phyloP scores from a whole-genome alignment of 345 rosid genomes.

The Laguncularia racemosa region DNA sequence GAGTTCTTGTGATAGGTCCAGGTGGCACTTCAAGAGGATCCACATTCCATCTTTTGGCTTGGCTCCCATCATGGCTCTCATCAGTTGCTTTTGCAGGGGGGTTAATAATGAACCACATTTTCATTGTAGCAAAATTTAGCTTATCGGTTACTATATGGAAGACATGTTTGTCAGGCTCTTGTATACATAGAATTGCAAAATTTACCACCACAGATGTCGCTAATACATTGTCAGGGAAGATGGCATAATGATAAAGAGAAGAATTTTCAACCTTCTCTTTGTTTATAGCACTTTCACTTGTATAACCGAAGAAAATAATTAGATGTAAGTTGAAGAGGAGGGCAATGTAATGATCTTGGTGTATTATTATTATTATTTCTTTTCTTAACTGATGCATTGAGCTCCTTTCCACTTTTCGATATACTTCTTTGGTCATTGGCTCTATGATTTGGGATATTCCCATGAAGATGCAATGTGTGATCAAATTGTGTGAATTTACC shows the following conservation, averaged over 20 bases:
- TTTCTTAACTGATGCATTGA: too few species aligned
- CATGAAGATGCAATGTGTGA: too few species aligned
- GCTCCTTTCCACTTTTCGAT: too few species aligned
- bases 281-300: constrained; percentile 24
- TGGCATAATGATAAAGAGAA: constrained; percentile 85
- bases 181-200: constrained; percentile 62
- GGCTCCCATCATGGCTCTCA: too few species aligned
- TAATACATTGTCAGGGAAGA: constrained; percentile 89
- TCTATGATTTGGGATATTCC: too few species aligned
- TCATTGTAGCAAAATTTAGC: constrained; percentile 46
- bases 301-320: constrained; percentile 62
- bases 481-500: too few species aligned
- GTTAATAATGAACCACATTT: constrained; percentile 41
- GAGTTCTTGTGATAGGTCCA: too few species aligned
- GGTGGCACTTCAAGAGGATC: too few species aligned
- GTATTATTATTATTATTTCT: too few species aligned
- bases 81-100: constrained; percentile 19
- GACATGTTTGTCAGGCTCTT: constrained; percentile 76
- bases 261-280: constrained; percentile 58
- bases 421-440: too few species aligned
- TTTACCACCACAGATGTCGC: constrained; percentile 96
- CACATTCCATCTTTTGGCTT: too few species aligned
- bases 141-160: constrained; percentile 96
- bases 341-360: constrained; percentile 89
- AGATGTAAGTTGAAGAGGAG: constrained; percentile 75